Conservation (phyloP, 2,329 filamentous ascomycete genomes). For the Xylariaceae sp. region DNA sequence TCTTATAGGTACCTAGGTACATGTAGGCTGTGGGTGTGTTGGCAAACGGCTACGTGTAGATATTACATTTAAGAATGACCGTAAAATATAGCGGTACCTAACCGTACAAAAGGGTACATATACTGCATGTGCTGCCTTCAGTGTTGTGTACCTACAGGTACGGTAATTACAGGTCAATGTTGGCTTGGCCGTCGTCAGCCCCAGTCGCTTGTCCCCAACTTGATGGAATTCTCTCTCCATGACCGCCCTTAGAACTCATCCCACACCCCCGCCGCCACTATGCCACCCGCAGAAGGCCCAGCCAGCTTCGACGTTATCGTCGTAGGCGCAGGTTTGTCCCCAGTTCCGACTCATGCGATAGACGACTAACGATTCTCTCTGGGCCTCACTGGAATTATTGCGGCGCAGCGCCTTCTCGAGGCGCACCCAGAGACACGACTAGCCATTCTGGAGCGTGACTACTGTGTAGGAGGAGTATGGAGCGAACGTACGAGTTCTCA, state of each 20-base stretch:
- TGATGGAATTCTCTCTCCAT: neutral
- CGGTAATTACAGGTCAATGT: too few relatives aligned
- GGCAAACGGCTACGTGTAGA: too few relatives aligned
- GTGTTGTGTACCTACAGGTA: too few relatives aligned
- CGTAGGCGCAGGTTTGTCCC: slow-evolving; percentile 23
- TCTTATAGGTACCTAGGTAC: too few relatives aligned
- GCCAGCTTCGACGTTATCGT: slow-evolving; percentile 20
- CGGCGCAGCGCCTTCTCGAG: slow-evolving; percentile 22
- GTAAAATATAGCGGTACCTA: too few relatives aligned
- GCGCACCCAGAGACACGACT: slow-evolving; percentile 24
- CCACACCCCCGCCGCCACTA: slow-evolving; percentile 2
- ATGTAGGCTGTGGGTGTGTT: too few relatives aligned
- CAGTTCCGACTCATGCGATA: neutral
- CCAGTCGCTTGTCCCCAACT: neutral
- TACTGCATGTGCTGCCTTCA: too few relatives aligned
- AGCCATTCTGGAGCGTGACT: slow-evolving; percentile 24
- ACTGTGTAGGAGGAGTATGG: slow-evolving; percentile 27
- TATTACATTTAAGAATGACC: too few relatives aligned
- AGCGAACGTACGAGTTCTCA: slow-evolving; percentile 16
- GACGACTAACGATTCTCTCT: slow-evolving; percentile 8
- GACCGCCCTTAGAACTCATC: neutral
- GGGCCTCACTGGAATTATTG: slow-evolving; percentile 24
- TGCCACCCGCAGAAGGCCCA: slow-evolving; percentile 3
- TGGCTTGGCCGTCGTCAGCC: too few relatives aligned
- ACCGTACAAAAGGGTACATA: too few relatives aligned